Base-by-base conservation (phyloP, 2,329 filamentous ascomycete genomes). In the Pyricularia sp. region DNA sequence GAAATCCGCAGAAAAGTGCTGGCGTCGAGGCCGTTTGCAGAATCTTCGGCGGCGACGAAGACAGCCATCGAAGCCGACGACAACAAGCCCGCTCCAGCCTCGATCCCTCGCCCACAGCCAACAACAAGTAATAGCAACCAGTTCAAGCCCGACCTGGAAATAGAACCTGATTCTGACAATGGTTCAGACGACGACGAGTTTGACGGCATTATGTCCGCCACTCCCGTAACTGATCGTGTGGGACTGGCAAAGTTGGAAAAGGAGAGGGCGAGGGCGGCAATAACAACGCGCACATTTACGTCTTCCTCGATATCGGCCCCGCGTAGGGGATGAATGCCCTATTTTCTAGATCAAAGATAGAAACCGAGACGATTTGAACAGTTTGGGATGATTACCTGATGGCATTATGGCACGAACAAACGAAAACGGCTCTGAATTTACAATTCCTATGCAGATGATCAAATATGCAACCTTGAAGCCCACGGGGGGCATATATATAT, bases 191-290 rank as follows among this genome's bases (percentile, higher is more conserved):
- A 94, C 64, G 89, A 89, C 61, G 88, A 91, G 62, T 96, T 97
- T 72, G 93, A 97, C 72, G 88, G 88, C 69, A 96, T 99, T 75
- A 96, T 97, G 72, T 86, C 93, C 70, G 93, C 94, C 0, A 93
- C 91, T 3, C 91, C 91, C 0, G 85, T 96, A 22, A 97, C 93
- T 0, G 93, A 97, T 73, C 85, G 88, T 65, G 90, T 89, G 13
- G 93, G 93, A 0, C 71, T 86, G 65, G 74, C 76, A 2, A 83
- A 78, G 73, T 73, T 86, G 57, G 82, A 85, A 66, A 84, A 81
- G 74, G 82, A 85, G 70, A 77, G 82, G 53, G 75, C 78, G 6
- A 76, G 75, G 65, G 78, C 78, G 2, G 78, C 78, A 6, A 74
- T 79, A 31, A 81, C 79, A 5, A 83, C 76, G 19, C 78, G 76